These are phyloP conservation scores for Aegle marmelos DNA, from an alignment of 345 rosid genomes.

Conservation along the genomic window DNA sequence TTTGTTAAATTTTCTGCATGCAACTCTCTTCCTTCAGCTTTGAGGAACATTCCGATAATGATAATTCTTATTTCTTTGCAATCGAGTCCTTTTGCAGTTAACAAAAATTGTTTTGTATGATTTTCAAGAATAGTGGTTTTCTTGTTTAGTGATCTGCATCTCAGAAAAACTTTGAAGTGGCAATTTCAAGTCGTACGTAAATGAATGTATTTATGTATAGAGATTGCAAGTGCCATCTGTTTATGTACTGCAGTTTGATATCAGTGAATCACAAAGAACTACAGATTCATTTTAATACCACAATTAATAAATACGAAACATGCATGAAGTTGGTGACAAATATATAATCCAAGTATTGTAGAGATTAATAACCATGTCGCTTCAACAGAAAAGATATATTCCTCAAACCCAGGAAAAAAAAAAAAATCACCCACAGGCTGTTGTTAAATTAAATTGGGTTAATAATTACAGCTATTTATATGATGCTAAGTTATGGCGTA, in stretches of 20 bases:
- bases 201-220: neutral
- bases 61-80: neutral
- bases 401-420: neutral
- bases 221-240: neutral
- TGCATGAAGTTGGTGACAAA: neutral
- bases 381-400: neutral
- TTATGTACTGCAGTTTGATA: neutral
- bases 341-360: too few relatives aligned
- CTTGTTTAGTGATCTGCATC: neutral
- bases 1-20: slow-evolving; percentile 9
- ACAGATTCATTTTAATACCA: neutral
- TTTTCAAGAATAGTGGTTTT: neutral
- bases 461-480: neutral
- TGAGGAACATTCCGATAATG: neutral
- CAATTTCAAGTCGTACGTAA: neutral
- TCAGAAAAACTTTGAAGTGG: neutral
- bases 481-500: neutral
- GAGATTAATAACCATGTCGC: neutral
- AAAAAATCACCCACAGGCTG: neutral
- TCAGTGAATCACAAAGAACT: neutral
- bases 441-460: neutral
- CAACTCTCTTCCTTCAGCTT: too few relatives aligned
- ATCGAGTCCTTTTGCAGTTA: neutral
- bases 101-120: neutral
- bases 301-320: neutral